Percentiles rank a stretch among this genome's conserved stretches.
These are phyloP conservation scores for Oryza punctata DNA, from an alignment of 176 grass and related monocot genomes.

Conservation along the genomic window DNA sequence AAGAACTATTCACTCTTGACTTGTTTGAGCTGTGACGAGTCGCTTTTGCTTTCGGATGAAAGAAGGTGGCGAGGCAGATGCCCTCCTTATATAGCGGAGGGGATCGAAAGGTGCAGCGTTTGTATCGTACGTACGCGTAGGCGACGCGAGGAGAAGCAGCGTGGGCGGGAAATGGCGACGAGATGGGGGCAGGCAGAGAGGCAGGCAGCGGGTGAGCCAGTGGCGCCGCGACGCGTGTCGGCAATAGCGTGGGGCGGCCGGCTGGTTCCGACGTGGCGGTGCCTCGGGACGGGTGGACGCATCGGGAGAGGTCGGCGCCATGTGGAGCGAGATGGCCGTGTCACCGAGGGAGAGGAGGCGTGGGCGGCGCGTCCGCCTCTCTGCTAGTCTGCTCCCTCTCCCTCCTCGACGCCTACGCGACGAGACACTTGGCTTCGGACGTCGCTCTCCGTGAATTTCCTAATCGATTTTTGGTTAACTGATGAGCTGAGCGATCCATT, in stretches of 20 bases:
- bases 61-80: neutral
- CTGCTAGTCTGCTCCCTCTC: neutral
- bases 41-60: slow-evolving; percentile 46
- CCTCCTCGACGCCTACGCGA: neutral
- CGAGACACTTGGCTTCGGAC: slow-evolving; percentile 29
- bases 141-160: slow-evolving; percentile 41
- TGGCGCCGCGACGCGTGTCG: slow-evolving; percentile 11
- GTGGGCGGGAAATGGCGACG: neutral
- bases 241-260: neutral
- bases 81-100: slow-evolving; percentile 42
- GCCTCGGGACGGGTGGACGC: slow-evolving; percentile 19
- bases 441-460: neutral
- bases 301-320: slow-evolving; percentile 39
- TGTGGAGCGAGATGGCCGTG: slow-evolving; percentile 14
- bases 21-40: neutral
- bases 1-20: slow-evolving; percentile 27
- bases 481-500: neutral
- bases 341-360: slow-evolving; percentile 10
- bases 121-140: slow-evolving; percentile 28
- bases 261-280: slow-evolving; percentile 34
- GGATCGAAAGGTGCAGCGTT: neutral
- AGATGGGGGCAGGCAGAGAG: neutral
- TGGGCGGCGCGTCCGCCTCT: slow-evolving; percentile 9
- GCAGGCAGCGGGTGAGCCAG: neutral
- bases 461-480: neutral